Base-by-base conservation (phyloP, 305 asterid species). In the Euphrasia arctica region DNA sequence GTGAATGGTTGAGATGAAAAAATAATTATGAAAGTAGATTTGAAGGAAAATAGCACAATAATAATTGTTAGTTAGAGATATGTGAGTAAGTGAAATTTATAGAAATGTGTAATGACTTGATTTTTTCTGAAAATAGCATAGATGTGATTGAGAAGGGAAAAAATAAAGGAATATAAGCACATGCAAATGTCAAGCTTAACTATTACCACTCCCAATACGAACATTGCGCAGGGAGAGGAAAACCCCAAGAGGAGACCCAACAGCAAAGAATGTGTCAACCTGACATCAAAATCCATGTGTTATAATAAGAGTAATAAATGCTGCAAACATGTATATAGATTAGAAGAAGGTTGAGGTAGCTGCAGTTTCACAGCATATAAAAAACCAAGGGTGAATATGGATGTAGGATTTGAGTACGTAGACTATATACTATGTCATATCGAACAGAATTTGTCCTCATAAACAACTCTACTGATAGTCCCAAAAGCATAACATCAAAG, bases 221-320 rank as follows among this genome's bases (percentile, higher is more conserved):
- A 86, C 75, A 75, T 90, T 93, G 75, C 98, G 91, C 64, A 93
- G 93, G 78, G 98, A 82, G 66, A 93, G 96, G 78, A 93, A 93
- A 62, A 93, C 97, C 58, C 97, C 98, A 75, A 93, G 97, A 54
- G 98, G 98, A 66, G 98, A 93, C 45, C 98, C 98, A 66, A 78
- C 98, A 54, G 95, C 87, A 75, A 87, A 93, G 80, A 85, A 93
- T 62, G 97, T 90, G 74, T 92, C 97, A 45, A 92, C 98, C 98
- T 92, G 88, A 70, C 67, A 79, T 65, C 75, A 65, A 64, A 41
- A 31, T 55, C 32, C 66, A 54, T 12, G 63, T 31, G 47, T 42
- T 70, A 39, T 48, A 74, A 34, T 69, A 54, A 22, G 43, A 54
- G 34, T 42, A 14, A 67, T 42, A 36, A 55, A 57, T 39, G 49